Evolutionary conservation across 345 rosid genomes (phyloP), one percentile per base, ranked within the genome.

Genomic region (Lepidium didymum): DNA sequence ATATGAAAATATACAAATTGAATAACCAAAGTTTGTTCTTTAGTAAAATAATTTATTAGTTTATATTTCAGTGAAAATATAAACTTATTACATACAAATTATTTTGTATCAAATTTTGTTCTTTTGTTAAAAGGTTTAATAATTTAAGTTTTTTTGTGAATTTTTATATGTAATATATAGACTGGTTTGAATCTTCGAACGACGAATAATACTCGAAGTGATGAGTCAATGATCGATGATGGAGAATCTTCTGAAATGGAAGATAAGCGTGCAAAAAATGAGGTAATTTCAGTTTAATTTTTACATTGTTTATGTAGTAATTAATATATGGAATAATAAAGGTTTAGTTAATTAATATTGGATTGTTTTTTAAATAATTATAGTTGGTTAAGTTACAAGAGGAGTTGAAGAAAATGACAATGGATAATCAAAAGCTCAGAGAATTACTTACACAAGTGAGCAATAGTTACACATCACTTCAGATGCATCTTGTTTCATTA

Each of bases 181-280:
- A 93, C 87, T 60, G 91, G 92, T 2, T 81, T 93, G 84, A 90
- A 73, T 59, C 96, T 93, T 71, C 85, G 81, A 8, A 88, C 88
- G 15, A 80, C 81, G 11, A 84, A 84, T 42, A 68, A 84, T 42
- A 68, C 81, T 1, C 79, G 91, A 77, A 93, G 96, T 70, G 92
- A 90, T 76, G 85, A 90, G 64, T 90, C 96, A 21, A 83, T 81
- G 33, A 89, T 90, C 47, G 94, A 88, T 52, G 91, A 88, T 71
- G 96, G 89, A 12, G 70, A 78, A 0, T 93, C 96, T 12, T 83
- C 94, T 0, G 83, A 83, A 33, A 67, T 68, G 65, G 91, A 85
- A 67, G 81, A 85, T 7, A 83, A 77, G 40, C 70, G 86, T 79
- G 67, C 82, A 5, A 83, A 81, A 45, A 77, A 3, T 60, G 92